Percentiles rank a stretch among this genome's conserved stretches.
These are phyloP conservation scores for Verticillium zaregamsianum DNA, from an alignment of 2,329 filamentous ascomycete species.

Conservation along the genomic window DNA sequence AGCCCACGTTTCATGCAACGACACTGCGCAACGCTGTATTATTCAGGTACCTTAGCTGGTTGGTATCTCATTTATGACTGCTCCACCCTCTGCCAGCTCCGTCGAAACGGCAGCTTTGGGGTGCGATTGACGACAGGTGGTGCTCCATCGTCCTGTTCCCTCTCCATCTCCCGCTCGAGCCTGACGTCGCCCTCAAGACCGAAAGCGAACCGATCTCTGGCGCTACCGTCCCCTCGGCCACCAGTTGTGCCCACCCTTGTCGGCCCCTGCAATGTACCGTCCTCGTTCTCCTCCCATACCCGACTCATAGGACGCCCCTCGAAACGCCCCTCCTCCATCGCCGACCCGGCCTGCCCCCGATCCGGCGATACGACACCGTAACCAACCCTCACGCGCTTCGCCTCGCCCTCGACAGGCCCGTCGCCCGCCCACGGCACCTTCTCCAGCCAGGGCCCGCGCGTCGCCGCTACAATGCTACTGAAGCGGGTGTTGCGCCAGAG, in stretches of 20 bases:
- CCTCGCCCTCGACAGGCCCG: slow-evolving; percentile 9
- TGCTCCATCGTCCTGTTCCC: neutral
- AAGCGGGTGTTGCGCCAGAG: slow-evolving; percentile 30
- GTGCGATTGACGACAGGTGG: neutral
- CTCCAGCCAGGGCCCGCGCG: slow-evolving; percentile 29
- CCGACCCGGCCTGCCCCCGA: slow-evolving; percentile 16
- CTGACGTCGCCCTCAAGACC: slow-evolving; percentile 24
- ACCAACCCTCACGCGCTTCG: slow-evolving; percentile 7
- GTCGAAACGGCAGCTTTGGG: neutral
- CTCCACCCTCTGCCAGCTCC: neutral
- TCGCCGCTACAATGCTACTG: slow-evolving; percentile 34
- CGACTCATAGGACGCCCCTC: neutral
- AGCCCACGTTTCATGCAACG: too few relatives aligned
- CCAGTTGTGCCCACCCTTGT: neutral
- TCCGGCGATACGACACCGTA: slow-evolving; percentile 13
- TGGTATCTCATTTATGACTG: neutral
- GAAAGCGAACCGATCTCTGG: slow-evolving; percentile 22
- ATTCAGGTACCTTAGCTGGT: too few relatives aligned
- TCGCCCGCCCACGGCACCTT: slow-evolving; percentile 21
- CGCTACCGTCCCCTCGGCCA: slow-evolving; percentile 14
- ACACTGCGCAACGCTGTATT: too few relatives aligned
- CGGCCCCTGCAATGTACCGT: neutral
- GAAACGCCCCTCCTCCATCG: slow-evolving; percentile 2
- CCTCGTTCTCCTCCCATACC: neutral
- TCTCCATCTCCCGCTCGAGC: slow-evolving; percentile 10